Conservation (phyloP, 1,284 basidiomycete genomes). For the Microbotryum saponariae region DNA sequence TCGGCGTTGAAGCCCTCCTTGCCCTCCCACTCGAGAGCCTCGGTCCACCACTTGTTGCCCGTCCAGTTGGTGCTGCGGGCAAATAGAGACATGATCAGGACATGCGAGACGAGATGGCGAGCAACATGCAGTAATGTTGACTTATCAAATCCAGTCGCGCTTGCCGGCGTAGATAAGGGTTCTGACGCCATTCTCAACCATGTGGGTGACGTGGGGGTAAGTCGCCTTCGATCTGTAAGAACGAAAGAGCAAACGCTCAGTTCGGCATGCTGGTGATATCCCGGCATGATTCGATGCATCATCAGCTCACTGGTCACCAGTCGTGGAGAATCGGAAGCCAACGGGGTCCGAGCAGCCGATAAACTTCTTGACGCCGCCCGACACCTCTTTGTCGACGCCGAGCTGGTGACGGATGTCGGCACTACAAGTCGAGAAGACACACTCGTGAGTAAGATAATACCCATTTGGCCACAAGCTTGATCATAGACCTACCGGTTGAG, state of each 20-base stretch:
- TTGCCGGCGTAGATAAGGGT: conserved; percentile 33
- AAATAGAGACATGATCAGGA: background rate
- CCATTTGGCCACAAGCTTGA: background rate
- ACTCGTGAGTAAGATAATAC: background rate
- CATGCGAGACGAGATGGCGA: background rate
- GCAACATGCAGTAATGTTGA: conserved; percentile 1
- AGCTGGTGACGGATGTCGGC: conserved; percentile 24
- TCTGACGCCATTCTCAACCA: conserved; percentile 26
- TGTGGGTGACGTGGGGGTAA: conserved; percentile 26
- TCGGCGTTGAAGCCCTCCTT: conserved; percentile 21
- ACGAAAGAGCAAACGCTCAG: background rate
- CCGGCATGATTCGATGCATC: too few species aligned
- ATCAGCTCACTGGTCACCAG: conserved; percentile 29
- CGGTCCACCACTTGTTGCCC: conserved; percentile 31
- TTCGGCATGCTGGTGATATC: background rate
- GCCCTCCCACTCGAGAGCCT: conserved; percentile 27
- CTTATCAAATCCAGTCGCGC: conserved; percentile 16
- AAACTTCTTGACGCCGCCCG: conserved; percentile 31
- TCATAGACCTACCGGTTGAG: conserved; percentile 25
- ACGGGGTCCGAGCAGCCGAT: conserved; percentile 32
- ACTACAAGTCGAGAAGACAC: background rate
- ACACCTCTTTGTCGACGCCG: conserved; percentile 31
- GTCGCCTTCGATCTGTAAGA: conserved; percentile 19
- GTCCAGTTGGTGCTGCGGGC: conserved; percentile 29
- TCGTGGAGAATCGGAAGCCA: conserved; percentile 27